A percentile compares a stretch with the other conserved stretches of the same genome.
Evolutionary conservation across 2,329 filamentous ascomycete species (phyloP).

Genomic region (Penicillium sclerotiorum): DNA sequence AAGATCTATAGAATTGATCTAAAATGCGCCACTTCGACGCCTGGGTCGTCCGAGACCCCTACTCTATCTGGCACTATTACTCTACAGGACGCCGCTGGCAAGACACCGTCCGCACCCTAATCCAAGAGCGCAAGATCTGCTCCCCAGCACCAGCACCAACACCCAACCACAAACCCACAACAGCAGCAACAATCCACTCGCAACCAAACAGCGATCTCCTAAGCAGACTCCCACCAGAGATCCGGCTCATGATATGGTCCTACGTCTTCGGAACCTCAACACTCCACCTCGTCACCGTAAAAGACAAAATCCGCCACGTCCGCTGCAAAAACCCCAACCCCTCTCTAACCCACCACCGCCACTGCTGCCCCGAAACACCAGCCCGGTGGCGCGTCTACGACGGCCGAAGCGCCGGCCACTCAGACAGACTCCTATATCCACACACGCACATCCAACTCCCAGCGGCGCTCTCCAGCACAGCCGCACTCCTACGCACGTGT

Average conservation of each 20-base stretch:
- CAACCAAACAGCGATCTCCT: constrained; percentile 28
- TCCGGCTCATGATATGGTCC: constrained; percentile 42
- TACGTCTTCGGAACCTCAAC: constrained; percentile 39
- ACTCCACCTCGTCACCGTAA: constrained; percentile 41
- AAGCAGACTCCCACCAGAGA: constrained; percentile 36
- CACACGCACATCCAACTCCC: constrained; percentile 35
- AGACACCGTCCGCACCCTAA: constrained; percentile 38
- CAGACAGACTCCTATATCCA: constrained; percentile 35
- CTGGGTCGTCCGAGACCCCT: constrained; percentile 43
- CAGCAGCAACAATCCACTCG: constrained; percentile 15
- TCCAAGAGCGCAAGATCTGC: constrained; percentile 40
- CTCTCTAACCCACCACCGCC: constrained; percentile 32
- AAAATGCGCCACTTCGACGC: constrained; percentile 43
- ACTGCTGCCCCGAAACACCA: constrained; percentile 36
- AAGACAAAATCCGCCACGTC: constrained; percentile 39
- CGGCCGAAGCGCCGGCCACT: constrained; percentile 19
- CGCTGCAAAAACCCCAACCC: constrained; percentile 30
- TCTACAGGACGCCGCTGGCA: constrained; percentile 39
- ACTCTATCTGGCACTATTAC: constrained; percentile 44
- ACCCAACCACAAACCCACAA: constrained; percentile 14
- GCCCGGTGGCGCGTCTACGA: constrained; percentile 35
- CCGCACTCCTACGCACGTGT: constrained; percentile 35
- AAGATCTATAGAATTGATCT: no score
- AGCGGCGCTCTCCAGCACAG: constrained; percentile 22
- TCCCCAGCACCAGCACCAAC: constrained; percentile 18